A percentile compares a stretch with the other conserved stretches of the same genome.
Conservation (phyloP, 2,329 filamentous ascomycete species). For the Lojkania enalia region DNA sequence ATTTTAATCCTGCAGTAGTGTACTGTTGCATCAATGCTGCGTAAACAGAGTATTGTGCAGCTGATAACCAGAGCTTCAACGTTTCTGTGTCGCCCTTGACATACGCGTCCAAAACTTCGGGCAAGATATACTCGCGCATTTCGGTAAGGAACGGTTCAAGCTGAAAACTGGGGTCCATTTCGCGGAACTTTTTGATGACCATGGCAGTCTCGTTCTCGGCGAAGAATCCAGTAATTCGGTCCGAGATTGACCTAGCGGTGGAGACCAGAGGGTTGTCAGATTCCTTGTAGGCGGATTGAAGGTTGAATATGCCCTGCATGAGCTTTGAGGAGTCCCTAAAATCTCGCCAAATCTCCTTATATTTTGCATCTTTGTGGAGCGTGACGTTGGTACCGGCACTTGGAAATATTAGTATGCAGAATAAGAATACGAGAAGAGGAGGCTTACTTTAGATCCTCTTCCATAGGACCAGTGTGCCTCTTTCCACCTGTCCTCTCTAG, state of each 20-base stretch:
- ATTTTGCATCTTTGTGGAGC: slow-evolving; percentile 92
- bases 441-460: slow-evolving; percentile 86
- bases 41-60: slow-evolving; percentile 95
- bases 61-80: slow-evolving; percentile 91
- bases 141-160: slow-evolving; percentile 93
- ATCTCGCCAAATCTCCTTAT: slow-evolving; percentile 97
- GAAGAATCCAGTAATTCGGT: slow-evolving; percentile 92
- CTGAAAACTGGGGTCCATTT: slow-evolving; percentile 94
- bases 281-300: slow-evolving; percentile 89
- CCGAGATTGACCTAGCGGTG: slow-evolving; percentile 90
- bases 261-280: slow-evolving; percentile 95
- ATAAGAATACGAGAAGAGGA: neutral
- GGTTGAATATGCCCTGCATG: slow-evolving; percentile 83
- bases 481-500: slow-evolving; percentile 54
- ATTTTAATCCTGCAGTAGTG: slow-evolving; percentile 87
- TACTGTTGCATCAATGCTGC: slow-evolving; percentile 97
- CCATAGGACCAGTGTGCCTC: slow-evolving; percentile 61
- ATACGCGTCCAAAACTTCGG: slow-evolving; percentile 95
- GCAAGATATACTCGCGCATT: slow-evolving; percentile 95
- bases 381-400: slow-evolving; percentile 95
- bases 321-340: slow-evolving; percentile 89
- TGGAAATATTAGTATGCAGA: slow-evolving; percentile 14
- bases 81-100: slow-evolving; percentile 94
- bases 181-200: slow-evolving; percentile 97
- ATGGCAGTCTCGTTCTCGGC: slow-evolving; percentile 97